phyloP scores from a whole-genome alignment of 2,329 filamentous ascomycete genomes.

The Neocatenulostroma microsporum region DNA sequence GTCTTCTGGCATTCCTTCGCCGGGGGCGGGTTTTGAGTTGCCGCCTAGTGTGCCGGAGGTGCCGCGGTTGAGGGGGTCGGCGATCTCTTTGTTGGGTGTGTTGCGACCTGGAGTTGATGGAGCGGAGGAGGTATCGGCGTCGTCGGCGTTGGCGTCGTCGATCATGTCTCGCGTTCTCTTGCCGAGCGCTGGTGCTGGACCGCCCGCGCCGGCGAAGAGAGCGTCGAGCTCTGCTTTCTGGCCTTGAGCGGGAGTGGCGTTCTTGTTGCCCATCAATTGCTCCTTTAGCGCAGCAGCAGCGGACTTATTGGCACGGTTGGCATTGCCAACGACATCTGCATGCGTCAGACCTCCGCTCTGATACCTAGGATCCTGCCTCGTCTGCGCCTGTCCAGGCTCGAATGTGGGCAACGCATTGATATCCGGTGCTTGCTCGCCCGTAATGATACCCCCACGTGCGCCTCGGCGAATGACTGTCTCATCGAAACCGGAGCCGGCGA shows the following conservation, averaged over 20 bases:
- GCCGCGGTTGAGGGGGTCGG: slow-evolving; percentile 20
- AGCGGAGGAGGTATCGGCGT: slow-evolving; percentile 23
- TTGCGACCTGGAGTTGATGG: slow-evolving; percentile 50
- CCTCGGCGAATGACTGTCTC: slow-evolving; percentile 27
- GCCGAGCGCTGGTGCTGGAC: slow-evolving; percentile 47
- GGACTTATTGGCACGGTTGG: slow-evolving; percentile 84
- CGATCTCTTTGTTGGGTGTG: slow-evolving; percentile 40
- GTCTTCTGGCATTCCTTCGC: slow-evolving; percentile 62
- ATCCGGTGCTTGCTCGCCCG: slow-evolving; percentile 28
- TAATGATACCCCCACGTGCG: slow-evolving; percentile 25
- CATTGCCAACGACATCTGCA: slow-evolving; percentile 69
- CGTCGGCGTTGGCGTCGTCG: slow-evolving; percentile 45
- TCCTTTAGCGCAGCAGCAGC: slow-evolving; percentile 83
- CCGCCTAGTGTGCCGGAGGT: slow-evolving; percentile 30
- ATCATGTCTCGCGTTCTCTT: slow-evolving; percentile 72
- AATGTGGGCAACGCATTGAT: slow-evolving; percentile 48
- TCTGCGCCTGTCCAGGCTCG: slow-evolving; percentile 45
- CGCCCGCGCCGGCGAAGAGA: slow-evolving; percentile 21
- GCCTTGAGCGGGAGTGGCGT: slow-evolving; percentile 22
- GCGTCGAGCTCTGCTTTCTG: slow-evolving; percentile 25
- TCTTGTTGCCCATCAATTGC: slow-evolving; percentile 53
- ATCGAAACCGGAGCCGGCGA: slow-evolving; percentile 23
- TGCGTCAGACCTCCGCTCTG: slow-evolving; percentile 56
- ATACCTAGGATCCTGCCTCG: slow-evolving; percentile 45
- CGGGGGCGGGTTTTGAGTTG: slow-evolving; percentile 40